Conservation (phyloP, 805 yeast species). For the Komagataella mondaviorum region DNA sequence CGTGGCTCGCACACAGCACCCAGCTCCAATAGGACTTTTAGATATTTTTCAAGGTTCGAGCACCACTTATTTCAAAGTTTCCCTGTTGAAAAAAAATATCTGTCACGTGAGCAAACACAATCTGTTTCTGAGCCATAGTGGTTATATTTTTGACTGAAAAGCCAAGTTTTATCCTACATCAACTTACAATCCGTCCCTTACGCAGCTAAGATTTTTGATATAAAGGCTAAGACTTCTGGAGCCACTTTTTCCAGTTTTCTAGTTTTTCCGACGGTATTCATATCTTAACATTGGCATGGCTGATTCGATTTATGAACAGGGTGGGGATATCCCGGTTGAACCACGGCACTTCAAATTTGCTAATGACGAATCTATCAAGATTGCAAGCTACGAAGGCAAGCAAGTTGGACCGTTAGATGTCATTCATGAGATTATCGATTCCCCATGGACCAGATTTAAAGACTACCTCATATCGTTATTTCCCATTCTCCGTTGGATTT, state of each 20-base stretch:
- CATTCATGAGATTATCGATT: slow-evolving; percentile 11
- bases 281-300: not conserved
- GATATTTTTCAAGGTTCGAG: no score
- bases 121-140: not conserved
- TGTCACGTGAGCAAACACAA: not conserved
- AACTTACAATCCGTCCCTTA: no score
- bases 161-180: not conserved
- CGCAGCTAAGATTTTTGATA: no score
- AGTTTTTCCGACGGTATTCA: no score
- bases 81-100: no score
- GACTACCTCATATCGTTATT: slow-evolving; percentile 51
- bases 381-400: slow-evolving; percentile 11
- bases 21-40: no score
- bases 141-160: no score
- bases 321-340: not conserved
- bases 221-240: no score
- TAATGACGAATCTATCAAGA: not conserved
- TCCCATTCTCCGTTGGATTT: slow-evolving; percentile 76
- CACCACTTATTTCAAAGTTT: no score
- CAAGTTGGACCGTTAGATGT: slow-evolving; percentile 14
- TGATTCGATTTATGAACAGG: not conserved
- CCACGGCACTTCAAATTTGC: not conserved
- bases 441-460: slow-evolving; percentile 20
- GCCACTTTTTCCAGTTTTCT: no score
- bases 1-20: not conserved